These are phyloP conservation scores for Cotoneaster glaucophyllus DNA, from an alignment of 306 rosid species.

Conservation along the genomic window DNA sequence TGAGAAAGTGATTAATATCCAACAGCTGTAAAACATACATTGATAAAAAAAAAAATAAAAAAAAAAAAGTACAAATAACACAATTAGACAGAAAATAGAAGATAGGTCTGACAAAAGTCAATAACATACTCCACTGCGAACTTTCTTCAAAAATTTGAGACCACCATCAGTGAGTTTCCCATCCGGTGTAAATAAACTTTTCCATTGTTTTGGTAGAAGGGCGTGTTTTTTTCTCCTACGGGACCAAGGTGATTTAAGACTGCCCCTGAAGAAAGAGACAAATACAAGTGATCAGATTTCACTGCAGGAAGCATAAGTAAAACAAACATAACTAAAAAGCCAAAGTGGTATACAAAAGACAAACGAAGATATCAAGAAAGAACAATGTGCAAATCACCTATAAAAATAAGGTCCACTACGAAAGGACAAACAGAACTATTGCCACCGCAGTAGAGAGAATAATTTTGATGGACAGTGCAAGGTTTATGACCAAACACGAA, in stretches of 20 bases:
- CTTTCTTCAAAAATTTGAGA: constrained; percentile 23
- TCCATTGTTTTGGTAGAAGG: constrained; percentile 22
- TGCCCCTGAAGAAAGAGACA: constrained; percentile 3
- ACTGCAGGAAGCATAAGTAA: not conserved
- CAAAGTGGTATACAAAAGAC: not conserved
- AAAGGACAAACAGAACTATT: not conserved
- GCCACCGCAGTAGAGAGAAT: not conserved
- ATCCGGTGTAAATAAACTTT: constrained; percentile 15
- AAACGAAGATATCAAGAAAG: not conserved
- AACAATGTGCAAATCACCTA: not conserved
- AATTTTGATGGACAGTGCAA: not conserved
- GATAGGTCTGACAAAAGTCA: not conserved
- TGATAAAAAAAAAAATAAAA: not conserved
- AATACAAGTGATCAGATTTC: not conserved
- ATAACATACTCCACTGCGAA: constrained; percentile 20
- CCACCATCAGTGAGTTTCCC: constrained; percentile 21
- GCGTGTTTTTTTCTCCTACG: constrained; percentile 22
- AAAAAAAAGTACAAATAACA: no score
- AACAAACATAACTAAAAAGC: not conserved
- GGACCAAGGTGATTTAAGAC: constrained; percentile 26
- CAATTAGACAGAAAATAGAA: not conserved
- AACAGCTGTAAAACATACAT: not conserved
- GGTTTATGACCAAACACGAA: not conserved
- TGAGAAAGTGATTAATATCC: not conserved
- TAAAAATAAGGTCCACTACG: not conserved